These are phyloP conservation scores for Artemisia annua DNA, from an alignment of 129 eudicot genomes.

Conservation along the genomic window DNA sequence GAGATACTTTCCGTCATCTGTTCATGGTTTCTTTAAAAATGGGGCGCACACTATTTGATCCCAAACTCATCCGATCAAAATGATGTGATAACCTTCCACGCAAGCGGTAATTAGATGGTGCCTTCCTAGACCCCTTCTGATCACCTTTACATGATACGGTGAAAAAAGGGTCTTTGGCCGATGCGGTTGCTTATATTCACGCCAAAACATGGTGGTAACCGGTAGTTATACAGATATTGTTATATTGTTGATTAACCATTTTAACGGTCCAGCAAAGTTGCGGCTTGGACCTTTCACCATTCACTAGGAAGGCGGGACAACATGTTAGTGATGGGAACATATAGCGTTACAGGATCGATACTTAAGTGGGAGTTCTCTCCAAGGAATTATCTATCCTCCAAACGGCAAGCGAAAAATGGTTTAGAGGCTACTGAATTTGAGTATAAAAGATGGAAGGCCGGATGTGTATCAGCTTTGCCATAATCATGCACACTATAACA, in stretches of 20 bases:
- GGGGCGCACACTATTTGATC: constrained; percentile 31
- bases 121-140: constrained; percentile 33
- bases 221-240: constrained; percentile 38
- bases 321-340: constrained; percentile 55
- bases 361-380: constrained; percentile 29
- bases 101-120: constrained; percentile 25
- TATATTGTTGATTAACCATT: constrained; percentile 52
- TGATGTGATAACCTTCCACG: constrained; percentile 33
- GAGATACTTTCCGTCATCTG: constrained; percentile 43
- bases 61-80: neutral
- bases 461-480: constrained; percentile 40
- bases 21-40: constrained; percentile 34
- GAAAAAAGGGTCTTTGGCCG: constrained; percentile 21
- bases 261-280: constrained; percentile 41
- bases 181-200: constrained; percentile 31
- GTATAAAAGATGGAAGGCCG: constrained; percentile 20
- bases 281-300: constrained; percentile 32
- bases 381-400: constrained; percentile 32
- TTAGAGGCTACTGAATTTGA: constrained; percentile 22
- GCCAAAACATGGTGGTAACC: constrained; percentile 29
- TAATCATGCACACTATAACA: constrained; percentile 31
- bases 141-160: constrained; percentile 19
- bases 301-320: constrained; percentile 36
- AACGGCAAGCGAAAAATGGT: constrained; percentile 40
- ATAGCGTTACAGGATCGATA: constrained; percentile 36